Evolutionary conservation across 805 yeast species (phyloP).

Genomic region (Saccharomycopsis javanensis): DNA sequence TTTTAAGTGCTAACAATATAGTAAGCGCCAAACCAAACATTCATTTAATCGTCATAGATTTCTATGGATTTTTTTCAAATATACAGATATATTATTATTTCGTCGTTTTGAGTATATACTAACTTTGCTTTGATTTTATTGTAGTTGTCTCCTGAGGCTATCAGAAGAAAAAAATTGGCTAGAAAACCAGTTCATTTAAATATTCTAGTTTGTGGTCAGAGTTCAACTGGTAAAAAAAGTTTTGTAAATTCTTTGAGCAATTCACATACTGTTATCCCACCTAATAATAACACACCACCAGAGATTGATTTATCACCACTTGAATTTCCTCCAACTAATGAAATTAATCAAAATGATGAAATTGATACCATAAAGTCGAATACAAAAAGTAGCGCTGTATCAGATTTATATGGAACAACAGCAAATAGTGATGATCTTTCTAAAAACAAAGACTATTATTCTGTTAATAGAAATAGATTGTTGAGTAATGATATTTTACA

Average conservation of each 20-base stretch:
- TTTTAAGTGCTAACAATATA: background rate
- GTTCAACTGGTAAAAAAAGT: slow-evolving; percentile 67
- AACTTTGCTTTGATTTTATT: background rate
- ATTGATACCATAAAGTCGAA: background rate
- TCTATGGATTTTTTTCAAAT: background rate
- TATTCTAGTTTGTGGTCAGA: slow-evolving; percentile 60
- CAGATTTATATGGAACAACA: background rate
- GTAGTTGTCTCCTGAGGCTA: slow-evolving; percentile 28
- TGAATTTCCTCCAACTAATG: background rate
- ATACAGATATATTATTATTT: too few relatives aligned
- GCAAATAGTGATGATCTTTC: background rate
- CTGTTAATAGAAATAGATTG: slow-evolving; percentile 1
- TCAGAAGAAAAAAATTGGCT: slow-evolving; percentile 52
- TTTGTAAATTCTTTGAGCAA: slow-evolving; percentile 62
- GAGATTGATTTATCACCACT: background rate
- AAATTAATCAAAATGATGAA: background rate
- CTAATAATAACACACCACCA: slow-evolving; percentile 1
- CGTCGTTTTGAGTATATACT: too few relatives aligned
- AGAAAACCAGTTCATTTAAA: slow-evolving; percentile 56
- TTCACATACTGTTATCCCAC: background rate
- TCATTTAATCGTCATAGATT: background rate
- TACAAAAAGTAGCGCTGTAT: background rate
- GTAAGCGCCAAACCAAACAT: background rate
- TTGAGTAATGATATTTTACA: background rate
- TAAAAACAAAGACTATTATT: background rate